Evolutionary conservation across 805 yeast genomes (phyloP).

Genomic region (Candida nemodendra): DNA sequence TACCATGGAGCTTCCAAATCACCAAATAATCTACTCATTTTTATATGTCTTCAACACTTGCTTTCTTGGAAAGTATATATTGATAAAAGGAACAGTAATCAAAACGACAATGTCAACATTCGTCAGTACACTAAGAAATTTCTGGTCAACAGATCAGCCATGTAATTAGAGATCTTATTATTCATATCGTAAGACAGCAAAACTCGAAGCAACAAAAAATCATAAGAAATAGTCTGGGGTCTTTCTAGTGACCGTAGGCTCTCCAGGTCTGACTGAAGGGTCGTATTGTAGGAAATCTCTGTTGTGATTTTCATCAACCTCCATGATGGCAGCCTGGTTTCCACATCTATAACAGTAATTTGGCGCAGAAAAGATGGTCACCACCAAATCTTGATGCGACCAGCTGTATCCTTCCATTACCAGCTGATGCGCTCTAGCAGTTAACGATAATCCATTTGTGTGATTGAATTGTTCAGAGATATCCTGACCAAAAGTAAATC

Average conservation of each 20-base stretch:
- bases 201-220: conserved; percentile 14
- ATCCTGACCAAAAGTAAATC: conserved; percentile 96
- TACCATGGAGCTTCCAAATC: conserved; percentile 86
- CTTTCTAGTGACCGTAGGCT: conserved; percentile 94
- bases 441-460: conserved; percentile 76
- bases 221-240: conserved; percentile 95
- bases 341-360: conserved; percentile 98
- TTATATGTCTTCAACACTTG: too few relatives aligned
- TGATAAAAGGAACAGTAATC: too few relatives aligned
- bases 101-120: too few relatives aligned
- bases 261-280: conserved; percentile 96
- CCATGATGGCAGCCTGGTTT: conserved; percentile 97
- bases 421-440: conserved; percentile 94
- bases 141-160: too few relatives aligned
- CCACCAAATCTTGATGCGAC: conserved; percentile 93
- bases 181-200: not conserved
- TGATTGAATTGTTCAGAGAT: conserved; percentile 92
- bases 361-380: conserved; percentile 93
- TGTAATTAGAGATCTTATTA: not conserved
- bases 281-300: conserved; percentile 93
- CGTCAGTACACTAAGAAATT: too few relatives aligned
- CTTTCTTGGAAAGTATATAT: too few relatives aligned
- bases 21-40: conserved; percentile 46
- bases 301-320: conserved; percentile 90
- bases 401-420: conserved; percentile 98